Evolutionary conservation across 2,329 filamentous ascomycete species (phyloP).

Genomic region (Alternaria ethzedia): DNA sequence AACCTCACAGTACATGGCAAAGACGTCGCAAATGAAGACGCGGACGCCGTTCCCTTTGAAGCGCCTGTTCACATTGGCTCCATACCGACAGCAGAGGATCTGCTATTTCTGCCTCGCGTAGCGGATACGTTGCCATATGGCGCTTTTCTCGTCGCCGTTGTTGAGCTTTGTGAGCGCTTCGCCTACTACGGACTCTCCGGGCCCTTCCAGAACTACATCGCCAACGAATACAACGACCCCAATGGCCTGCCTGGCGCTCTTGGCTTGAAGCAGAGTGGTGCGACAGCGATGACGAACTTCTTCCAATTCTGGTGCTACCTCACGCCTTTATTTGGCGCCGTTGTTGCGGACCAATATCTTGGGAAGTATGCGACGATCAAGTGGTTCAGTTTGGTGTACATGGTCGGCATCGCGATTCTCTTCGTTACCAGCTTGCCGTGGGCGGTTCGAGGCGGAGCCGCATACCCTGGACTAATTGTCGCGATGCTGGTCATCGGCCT

Average conservation of each 20-base stretch:
- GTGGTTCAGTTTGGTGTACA: conserved; percentile 68
- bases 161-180: conserved; percentile 59
- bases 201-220: conserved; percentile 59
- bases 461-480: conserved; percentile 69
- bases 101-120: conserved; percentile 40
- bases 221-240: conserved; percentile 48
- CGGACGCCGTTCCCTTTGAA: background rate
- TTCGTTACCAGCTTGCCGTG: conserved; percentile 68
- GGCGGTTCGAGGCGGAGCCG: conserved; percentile 65
- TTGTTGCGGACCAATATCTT: conserved; percentile 70
- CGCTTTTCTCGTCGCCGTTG: conserved; percentile 56
- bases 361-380: conserved; percentile 75
- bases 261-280: conserved; percentile 51
- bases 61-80: conserved; percentile 26
- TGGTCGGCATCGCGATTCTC: conserved; percentile 70
- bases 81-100: conserved; percentile 34
- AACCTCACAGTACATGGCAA: conserved; percentile 26
- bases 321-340: conserved; percentile 56
- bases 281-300: conserved; percentile 55
- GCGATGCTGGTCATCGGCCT: conserved; percentile 73
- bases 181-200: conserved; percentile 55
- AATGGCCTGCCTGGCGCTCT: conserved; percentile 52
- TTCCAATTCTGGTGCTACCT: conserved; percentile 59
- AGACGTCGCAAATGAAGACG: conserved; percentile 9
- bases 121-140: conserved; percentile 54